Evolutionary conservation across 805 yeast genomes (phyloP), one percentile per base, ranked within the genome.

Genomic region (Ogataea paradorogensis): DNA sequence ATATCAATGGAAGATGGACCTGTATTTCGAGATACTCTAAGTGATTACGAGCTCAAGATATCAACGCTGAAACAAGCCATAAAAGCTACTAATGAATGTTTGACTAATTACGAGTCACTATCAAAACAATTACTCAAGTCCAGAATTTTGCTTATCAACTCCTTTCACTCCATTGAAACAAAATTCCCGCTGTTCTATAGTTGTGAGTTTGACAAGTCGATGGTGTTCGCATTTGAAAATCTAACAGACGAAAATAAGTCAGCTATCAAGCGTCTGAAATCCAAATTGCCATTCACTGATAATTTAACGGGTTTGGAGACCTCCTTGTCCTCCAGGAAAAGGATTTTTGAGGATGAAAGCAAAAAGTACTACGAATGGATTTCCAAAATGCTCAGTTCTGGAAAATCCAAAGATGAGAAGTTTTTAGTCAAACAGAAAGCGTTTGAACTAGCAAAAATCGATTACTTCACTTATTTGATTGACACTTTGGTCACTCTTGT

Each of bases 1-100:
- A 41, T 60, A 9, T 51, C 62, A 0, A 41, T 58, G 61, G 51
- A 66, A 43, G 69, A 70, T 58, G 74, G 66, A 5, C 67, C 68
- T 1, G 42, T 49, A 5, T 60, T 63, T 28, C 46, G 68, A 37
- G 59, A 54, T 15, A 43, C 62, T 1, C 27, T 63, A 10, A 37
- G 39, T 11, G 52, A 50, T 14, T 61, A 52, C 29, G 68, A 63
- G 38, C 31, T 34, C 9, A 47, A 46, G 30, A 55, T 56, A 2
- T 49, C 57, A 5, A 46, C 47, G 22, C 24, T 56, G 25, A 50
- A 46, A 15, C 47, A 35, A 21, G 38, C 48, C 9, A 31, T 50
- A 5, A 53, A 50, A 29, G 24, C 27, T 15, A 42, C 48, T 4
- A 37, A 38, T 14, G 59, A 49, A 3, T 45, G 40, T 15, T 35